Evolutionary conservation across 305 asterid genomes (phyloP).

Genomic region (Fraxinus platypoda): DNA sequence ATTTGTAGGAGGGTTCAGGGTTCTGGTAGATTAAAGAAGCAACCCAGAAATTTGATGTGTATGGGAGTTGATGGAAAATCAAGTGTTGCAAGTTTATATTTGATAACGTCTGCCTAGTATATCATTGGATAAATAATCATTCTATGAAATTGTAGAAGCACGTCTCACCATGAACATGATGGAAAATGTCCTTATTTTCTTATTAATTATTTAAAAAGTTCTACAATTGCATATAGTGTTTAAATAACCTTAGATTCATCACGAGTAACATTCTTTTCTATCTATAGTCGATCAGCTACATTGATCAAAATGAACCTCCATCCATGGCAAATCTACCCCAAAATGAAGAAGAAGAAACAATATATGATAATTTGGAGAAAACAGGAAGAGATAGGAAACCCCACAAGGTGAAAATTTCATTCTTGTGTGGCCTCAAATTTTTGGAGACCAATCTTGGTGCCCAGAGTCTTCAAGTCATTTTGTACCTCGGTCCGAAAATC

Average conservation of each 20-base stretch:
- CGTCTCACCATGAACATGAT: background rate
- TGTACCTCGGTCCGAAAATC: slow-evolving; percentile 68
- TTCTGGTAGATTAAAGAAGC: too few relatives aligned
- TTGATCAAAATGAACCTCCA: background rate
- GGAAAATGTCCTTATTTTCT: too few relatives aligned
- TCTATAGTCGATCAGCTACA: background rate
- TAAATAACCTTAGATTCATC: background rate
- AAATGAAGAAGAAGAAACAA: background rate
- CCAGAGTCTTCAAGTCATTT: slow-evolving; percentile 55
- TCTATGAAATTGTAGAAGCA: background rate
- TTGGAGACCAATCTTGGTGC: slow-evolving; percentile 69
- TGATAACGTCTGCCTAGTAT: too few relatives aligned
- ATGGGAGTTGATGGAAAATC: too few relatives aligned
- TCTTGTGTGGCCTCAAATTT: slow-evolving; percentile 36
- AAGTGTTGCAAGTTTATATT: too few relatives aligned
- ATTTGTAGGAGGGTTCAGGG: too few relatives aligned
- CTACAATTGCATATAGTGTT: background rate
- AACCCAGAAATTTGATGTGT: too few relatives aligned
- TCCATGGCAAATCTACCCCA: background rate
- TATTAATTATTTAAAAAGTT: too few relatives aligned
- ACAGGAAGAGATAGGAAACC: background rate
- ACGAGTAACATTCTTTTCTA: background rate
- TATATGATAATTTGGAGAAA: background rate
- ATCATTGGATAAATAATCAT: too few relatives aligned
- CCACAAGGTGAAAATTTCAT: background rate